These are phyloP conservation scores for Capronia coronata DNA, from an alignment of 2,329 filamentous ascomycete species.

Conservation along the genomic window DNA sequence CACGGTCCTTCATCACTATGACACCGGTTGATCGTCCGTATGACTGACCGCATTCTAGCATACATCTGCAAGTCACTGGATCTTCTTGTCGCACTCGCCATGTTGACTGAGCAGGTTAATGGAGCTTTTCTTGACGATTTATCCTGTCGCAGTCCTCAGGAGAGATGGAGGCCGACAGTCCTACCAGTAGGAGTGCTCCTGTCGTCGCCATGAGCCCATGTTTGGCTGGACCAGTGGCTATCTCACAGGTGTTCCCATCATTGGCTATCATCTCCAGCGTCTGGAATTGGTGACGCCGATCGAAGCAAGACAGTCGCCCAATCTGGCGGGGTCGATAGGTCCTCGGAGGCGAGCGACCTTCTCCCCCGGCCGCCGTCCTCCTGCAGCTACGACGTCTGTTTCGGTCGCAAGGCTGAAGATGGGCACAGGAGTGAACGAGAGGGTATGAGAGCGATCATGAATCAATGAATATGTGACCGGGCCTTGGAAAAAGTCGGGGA, in stretches of 20 bases:
- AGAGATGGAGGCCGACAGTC: constrained; percentile 33
- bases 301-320: neutral
- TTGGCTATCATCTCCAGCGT: constrained; percentile 54
- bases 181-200: constrained; percentile 33
- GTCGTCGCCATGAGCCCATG: constrained; percentile 53
- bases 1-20: constrained; percentile 38
- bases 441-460: constrained; percentile 23
- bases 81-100: constrained; percentile 51
- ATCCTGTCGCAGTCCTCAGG: constrained; percentile 58
- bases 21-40: too few relatives aligned
- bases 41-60: constrained; percentile 51
- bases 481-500: too few relatives aligned
- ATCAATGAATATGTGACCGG: too few relatives aligned
- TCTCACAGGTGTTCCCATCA: constrained; percentile 55
- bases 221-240: constrained; percentile 58
- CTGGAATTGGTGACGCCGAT: constrained; percentile 40
- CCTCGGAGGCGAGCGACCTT: constrained; percentile 57
- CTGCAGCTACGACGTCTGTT: constrained; percentile 42
- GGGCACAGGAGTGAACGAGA: constrained; percentile 19
- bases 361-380: constrained; percentile 52
- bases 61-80: constrained; percentile 51
- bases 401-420: constrained; percentile 41
- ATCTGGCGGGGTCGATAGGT: constrained; percentile 36
- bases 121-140: constrained; percentile 58
- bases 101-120: constrained; percentile 56